Base-by-base conservation (phyloP, 345 rosid genomes). In the Eucalyptus pauciflora region DNA sequence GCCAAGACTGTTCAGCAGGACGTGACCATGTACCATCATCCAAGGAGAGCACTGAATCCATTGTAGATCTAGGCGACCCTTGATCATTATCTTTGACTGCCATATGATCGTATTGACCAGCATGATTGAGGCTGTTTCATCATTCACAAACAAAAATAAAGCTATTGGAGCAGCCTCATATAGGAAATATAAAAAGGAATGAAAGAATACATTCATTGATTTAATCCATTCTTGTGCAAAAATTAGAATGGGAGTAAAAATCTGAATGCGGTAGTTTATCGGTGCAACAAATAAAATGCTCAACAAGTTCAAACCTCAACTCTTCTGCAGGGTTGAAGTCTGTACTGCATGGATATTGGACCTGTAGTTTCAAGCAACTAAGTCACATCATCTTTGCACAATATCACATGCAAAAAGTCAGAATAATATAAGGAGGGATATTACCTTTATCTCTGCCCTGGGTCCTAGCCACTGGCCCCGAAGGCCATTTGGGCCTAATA, bases 401-500 rank as follows among this genome's bases (percentile, higher is more conserved):
- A 17, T 67, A 83, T 31, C 29, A n/a, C 69, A 51, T 46, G 58
- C 50, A 69, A 80, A 85, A 88, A 46, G 85, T 33, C 50, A 49
- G 33, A 43, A 7, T 27, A 48, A 41, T 87, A 79, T 18, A 89
- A 69, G 79, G 31, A 90, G n/a, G 20, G 9, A 31, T 27, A 88
- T 86, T 91, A 98, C 99, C 98, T 97, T 98, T 89, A 93, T 93
- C 92, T 90, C 95, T 11, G 95, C 58, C 88, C 91, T 95, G 90
- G 99, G 99, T 86, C 95, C 99, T 91, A 80, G 94, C 99, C 98
- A 95, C 88, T 97, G 97, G n/a, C 96, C 95, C 54, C 62, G 93
- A 91, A 98, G 96, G 94, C 99, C 99, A 90, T 92, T 94, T 89
- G 99, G 99, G 64, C 99, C 99, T 62, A 97, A 91, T 89, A 98